Conservation (phyloP, 108 stramenopile genomes). For the Cylindrotheca fusiformis region DNA sequence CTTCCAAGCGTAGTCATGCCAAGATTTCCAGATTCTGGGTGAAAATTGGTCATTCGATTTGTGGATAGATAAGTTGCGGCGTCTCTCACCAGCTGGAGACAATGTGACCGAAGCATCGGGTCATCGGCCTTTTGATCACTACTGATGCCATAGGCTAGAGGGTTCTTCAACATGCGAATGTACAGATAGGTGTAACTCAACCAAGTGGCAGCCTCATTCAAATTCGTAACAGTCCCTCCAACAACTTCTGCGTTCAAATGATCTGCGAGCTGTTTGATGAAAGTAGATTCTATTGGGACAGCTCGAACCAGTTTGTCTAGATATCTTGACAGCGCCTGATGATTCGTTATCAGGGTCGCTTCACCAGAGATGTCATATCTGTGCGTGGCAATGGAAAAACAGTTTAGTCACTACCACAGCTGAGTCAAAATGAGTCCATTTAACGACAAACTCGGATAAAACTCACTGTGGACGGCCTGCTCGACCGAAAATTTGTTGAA, state of each 20-base stretch:
- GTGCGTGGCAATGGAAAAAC: background rate
- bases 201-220: slow-evolving; percentile 93
- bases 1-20: slow-evolving; percentile 92
- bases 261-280: slow-evolving; percentile 94
- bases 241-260: slow-evolving; percentile 99
- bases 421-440: too few species aligned
- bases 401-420: too few species aligned
- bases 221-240: slow-evolving; percentile 93
- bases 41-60: slow-evolving; percentile 86
- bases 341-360: slow-evolving; percentile 94
- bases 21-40: slow-evolving; percentile 83
- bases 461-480: slow-evolving; percentile 86
- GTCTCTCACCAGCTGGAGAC: slow-evolving; percentile 69
- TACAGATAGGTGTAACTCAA: slow-evolving; percentile 96
- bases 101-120: slow-evolving; percentile 61
- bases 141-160: slow-evolving; percentile 92
- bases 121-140: slow-evolving; percentile 72
- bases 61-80: slow-evolving; percentile 85
- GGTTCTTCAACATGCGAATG: slow-evolving; percentile 94
- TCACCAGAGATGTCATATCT: slow-evolving; percentile 93
- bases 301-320: slow-evolving; percentile 90
- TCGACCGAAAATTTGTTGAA: slow-evolving; percentile 98
- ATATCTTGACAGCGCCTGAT: slow-evolving; percentile 88
- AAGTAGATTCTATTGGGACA: slow-evolving; percentile 93
- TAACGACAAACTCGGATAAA: too few species aligned